Base-by-base conservation (phyloP, 441 rosid genomes). In the Populus hybrid region DNA sequence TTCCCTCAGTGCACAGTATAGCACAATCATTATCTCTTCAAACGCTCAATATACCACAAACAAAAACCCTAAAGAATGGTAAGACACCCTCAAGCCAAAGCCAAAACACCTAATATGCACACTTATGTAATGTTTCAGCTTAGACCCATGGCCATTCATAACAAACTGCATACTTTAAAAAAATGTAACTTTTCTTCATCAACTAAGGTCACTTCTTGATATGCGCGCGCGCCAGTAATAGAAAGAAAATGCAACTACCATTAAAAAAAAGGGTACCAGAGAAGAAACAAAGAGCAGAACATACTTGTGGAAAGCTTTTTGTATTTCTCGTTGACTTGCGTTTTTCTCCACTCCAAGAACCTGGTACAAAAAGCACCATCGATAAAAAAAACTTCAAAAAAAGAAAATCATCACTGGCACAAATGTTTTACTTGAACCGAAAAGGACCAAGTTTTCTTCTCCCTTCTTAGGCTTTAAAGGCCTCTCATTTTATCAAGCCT, bases 291-390 rank as follows among this genome's bases (percentile, higher is more conserved):
- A 72, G 28, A 72, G 65, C 24, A 73, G 57, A 75, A 70, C 91
- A 5, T 83, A 95, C 98, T 94, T 94, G 90, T 95, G 99, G 80
- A 95, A 95, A 80, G 98, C 98, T 86, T 95, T 95, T 85, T 95
- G 99, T 75, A 95, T 95, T 73, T 95, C 98, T 8, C 98, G 91
- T 78, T 89, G 94, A 82, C 92, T 85, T 42, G 99, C 98, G 57
- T 85, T 91, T 30, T 80, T 81, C 57, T 93, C 91, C 50, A 95
- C 93, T 69, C 98, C 98, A 72, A 95, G 97, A 86, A 90, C 91
- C 98, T 95, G 91, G 73, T 8, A 80, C 20, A 59, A 50, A 67
- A 78, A 81, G 6, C 8, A 28, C 8, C 50, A 70, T 23, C 28
- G n/a, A 53, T 53, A 5, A 18, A 50, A 50, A 50, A 53, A 53